A percentile compares a stretch with the other conserved stretches of the same genome.
Conservation (phyloP, 148 eudicot genomes). For the Mesembryanthemum crystallinum region DNA sequence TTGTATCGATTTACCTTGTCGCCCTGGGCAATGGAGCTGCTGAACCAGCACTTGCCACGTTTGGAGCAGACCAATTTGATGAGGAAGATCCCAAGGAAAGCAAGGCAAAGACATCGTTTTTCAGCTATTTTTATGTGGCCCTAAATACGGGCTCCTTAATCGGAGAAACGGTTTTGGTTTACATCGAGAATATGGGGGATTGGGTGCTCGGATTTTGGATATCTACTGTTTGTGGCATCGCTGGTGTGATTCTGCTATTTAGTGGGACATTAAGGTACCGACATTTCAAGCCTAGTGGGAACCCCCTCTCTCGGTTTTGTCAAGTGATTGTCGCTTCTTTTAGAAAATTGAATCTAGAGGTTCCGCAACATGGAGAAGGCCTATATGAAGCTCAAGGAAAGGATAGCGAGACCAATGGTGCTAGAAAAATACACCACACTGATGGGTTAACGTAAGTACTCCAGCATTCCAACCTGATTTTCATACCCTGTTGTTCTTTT, state of each 20-base stretch:
- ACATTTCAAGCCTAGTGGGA: constrained; percentile 51
- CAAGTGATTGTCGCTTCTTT: constrained; percentile 53
- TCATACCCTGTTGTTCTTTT: background rate
- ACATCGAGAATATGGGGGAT: constrained; percentile 44
- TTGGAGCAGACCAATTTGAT: constrained; percentile 57
- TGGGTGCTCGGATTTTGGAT: constrained; percentile 57
- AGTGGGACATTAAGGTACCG: constrained; percentile 47
- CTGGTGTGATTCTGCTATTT: constrained; percentile 42
- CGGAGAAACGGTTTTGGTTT: constrained; percentile 50
- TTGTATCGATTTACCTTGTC: constrained; percentile 44
- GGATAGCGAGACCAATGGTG: constrained; percentile 35
- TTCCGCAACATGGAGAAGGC: constrained; percentile 35
- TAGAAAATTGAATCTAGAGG: constrained; percentile 37
- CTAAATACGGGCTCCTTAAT: constrained; percentile 53
- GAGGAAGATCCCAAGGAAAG: constrained; percentile 42
- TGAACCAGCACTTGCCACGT: constrained; percentile 49
- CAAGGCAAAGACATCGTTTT: constrained; percentile 40
- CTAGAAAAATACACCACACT: constrained; percentile 39
- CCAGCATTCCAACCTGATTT: background rate
- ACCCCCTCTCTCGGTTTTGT: constrained; percentile 45
- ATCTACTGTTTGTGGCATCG: constrained; percentile 42
- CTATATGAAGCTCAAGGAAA: constrained; percentile 39
- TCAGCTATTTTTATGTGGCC: constrained; percentile 55
- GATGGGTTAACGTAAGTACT: constrained; percentile 46
- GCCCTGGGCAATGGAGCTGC: constrained; percentile 57